Conservation (phyloP, 129 eudicot species). For the Glebionis coronaria region DNA sequence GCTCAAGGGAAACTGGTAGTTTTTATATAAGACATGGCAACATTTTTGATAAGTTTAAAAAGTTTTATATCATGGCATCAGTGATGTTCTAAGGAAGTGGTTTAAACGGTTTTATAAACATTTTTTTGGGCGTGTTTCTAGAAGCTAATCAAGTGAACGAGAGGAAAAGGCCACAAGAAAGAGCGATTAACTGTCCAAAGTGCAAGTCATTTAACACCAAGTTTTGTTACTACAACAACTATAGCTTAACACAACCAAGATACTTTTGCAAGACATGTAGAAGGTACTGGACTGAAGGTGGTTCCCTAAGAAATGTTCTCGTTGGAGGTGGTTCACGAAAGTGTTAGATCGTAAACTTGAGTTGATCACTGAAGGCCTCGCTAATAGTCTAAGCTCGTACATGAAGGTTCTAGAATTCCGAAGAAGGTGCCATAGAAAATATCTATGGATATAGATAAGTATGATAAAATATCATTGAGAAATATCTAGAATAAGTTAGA, state of each 20-base stretch:
- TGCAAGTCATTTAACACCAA: slow-evolving; percentile 19
- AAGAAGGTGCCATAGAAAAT: too few relatives aligned
- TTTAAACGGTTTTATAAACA: not conserved
- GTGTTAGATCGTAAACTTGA: too few relatives aligned
- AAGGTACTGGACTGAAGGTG: slow-evolving; percentile 20
- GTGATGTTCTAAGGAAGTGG: not conserved
- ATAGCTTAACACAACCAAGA: slow-evolving; percentile 15
- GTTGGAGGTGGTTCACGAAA: slow-evolving; percentile 22
- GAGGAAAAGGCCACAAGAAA: slow-evolving; percentile 12
- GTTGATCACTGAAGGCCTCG: too few relatives aligned
- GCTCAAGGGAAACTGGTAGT: slow-evolving; percentile 14
- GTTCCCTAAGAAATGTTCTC: slow-evolving; percentile 13
- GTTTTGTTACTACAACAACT: slow-evolving; percentile 19
- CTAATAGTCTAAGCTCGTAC: too few relatives aligned
- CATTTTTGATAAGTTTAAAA: not conserved
- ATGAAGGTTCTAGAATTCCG: too few relatives aligned
- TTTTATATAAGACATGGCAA: not conserved
- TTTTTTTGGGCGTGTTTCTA: too few relatives aligned
- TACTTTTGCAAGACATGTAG: slow-evolving; percentile 8
- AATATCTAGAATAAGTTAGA: too few relatives aligned
- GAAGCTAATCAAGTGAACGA: slow-evolving; percentile 6
- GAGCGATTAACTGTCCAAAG: slow-evolving; percentile 13
- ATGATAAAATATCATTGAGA: too few relatives aligned
- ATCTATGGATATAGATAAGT: too few relatives aligned
- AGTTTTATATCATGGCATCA: not conserved